These are phyloP conservation scores for Melanomma pulvis-pyrius DNA, from an alignment of 495 filamentous ascomycete species.

Conservation along the genomic window DNA sequence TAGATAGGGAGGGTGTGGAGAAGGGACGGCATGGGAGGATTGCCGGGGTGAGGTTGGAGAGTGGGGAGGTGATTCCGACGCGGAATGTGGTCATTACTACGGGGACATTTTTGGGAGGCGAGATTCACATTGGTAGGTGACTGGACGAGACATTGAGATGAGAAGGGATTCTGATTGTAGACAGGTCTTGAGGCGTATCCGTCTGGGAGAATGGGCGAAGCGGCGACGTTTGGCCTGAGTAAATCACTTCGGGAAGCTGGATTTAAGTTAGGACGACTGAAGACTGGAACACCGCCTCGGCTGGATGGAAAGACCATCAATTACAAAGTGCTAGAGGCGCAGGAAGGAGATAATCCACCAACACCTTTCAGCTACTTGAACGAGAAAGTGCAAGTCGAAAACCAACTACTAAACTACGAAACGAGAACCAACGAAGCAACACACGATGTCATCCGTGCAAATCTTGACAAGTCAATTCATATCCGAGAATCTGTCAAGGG, in stretches of 20 bases:
- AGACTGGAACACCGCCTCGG: constrained; percentile 93
- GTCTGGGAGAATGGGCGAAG: constrained; percentile 90
- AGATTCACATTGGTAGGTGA: constrained; percentile 79
- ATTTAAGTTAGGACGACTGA: constrained; percentile 86
- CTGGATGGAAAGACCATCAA: constrained; percentile 83
- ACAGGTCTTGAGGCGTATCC: constrained; percentile 73
- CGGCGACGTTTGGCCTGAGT: constrained; percentile 89
- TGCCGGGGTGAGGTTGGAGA: constrained; percentile 82
- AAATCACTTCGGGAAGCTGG: constrained; percentile 88
- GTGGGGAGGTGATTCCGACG: constrained; percentile 80
- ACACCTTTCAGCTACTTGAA: constrained; percentile 92
- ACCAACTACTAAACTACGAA: constrained; percentile 80
- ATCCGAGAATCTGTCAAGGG: constrained; percentile 95
- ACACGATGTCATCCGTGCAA: constrained; percentile 82
- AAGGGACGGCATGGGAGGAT: constrained; percentile 70
- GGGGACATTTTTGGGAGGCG: constrained; percentile 91
- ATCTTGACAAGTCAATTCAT: constrained; percentile 90
- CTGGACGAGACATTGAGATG: not conserved
- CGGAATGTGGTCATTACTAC: constrained; percentile 90
- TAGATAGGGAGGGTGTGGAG: constrained; percentile 55
- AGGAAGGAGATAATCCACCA: constrained; percentile 82
- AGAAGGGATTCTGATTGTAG: constrained; percentile 12
- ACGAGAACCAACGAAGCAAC: constrained; percentile 82
- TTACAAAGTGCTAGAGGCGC: constrained; percentile 68
- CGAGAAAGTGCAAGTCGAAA: constrained; percentile 67